Evolutionary conservation across 768 basidiomycete genomes (phyloP).

Genomic region (Trametes villosa): DNA sequence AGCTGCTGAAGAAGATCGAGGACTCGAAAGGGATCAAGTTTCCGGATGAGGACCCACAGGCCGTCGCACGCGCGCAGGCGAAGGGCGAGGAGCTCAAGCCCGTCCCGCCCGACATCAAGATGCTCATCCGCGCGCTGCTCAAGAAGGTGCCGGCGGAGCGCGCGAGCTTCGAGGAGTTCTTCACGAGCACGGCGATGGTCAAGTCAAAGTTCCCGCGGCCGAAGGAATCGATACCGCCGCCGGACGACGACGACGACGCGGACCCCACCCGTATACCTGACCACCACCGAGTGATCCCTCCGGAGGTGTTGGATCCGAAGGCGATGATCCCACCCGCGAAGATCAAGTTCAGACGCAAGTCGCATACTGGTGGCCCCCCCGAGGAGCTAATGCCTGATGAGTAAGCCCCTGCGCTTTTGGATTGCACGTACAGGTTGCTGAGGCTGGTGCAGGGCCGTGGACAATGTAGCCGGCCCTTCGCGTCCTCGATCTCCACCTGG

Average conservation of each 20-base stretch:
- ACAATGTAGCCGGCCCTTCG: conserved; percentile 13
- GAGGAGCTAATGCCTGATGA: not conserved
- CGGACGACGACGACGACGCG: conserved; percentile 31
- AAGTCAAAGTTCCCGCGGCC: conserved; percentile 79
- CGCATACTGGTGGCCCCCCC: conserved; percentile 6
- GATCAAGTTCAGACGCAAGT: conserved; percentile 65
- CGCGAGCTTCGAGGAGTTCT: conserved; percentile 91
- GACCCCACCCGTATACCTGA: conserved; percentile 60
- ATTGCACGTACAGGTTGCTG: not conserved
- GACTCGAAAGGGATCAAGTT: conserved; percentile 90
- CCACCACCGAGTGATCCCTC: conserved; percentile 73
- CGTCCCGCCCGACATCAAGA: conserved; percentile 85
- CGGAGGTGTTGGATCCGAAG: conserved; percentile 78
- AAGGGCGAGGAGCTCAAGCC: conserved; percentile 55
- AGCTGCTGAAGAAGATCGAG: conserved; percentile 92
- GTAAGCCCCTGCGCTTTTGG: not conserved
- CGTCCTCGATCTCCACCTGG: conserved; percentile 9
- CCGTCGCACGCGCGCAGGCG: conserved; percentile 45
- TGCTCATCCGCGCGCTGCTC: conserved; percentile 81
- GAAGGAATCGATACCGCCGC: conserved; percentile 35
- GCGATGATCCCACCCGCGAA: conserved; percentile 84
- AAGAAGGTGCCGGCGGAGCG: conserved; percentile 85
- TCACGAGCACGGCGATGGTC: conserved; percentile 74
- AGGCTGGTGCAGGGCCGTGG: not conserved
- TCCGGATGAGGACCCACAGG: conserved; percentile 82